phyloP scores from a whole-genome alignment of 2,329 filamentous ascomycete genomes.

The Gaeumannomyces sp. region DNA sequence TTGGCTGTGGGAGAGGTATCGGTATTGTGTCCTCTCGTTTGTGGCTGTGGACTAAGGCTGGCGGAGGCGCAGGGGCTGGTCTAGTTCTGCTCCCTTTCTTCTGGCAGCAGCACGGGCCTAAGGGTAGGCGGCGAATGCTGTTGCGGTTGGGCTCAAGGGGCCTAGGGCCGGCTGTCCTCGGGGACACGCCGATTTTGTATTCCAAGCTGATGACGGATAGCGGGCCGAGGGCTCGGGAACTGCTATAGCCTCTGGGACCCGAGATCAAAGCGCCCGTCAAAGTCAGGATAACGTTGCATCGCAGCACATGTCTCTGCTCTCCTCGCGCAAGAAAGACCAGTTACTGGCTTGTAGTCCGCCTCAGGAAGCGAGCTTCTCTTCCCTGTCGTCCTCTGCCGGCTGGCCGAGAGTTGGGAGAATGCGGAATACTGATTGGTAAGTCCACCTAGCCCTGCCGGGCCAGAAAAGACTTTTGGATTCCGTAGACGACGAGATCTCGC shows the following conservation, averaged over 20 bases:
- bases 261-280: not conserved
- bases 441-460: not conserved
- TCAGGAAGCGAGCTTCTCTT: not conserved
- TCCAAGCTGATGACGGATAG: not conserved
- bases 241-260: not conserved
- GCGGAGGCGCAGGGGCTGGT: too few species aligned
- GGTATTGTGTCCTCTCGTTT: too few species aligned
- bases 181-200: not conserved
- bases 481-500: not conserved
- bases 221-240: too few species aligned
- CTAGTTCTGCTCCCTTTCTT: too few species aligned
- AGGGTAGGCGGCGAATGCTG: too few species aligned
- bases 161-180: too few species aligned
- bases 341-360: not conserved
- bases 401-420: not conserved
- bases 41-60: too few species aligned
- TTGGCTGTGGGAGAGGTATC: too few species aligned
- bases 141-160: too few species aligned
- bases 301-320: slow-evolving; percentile 1
- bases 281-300: not conserved
- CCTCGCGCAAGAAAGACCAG: not conserved
- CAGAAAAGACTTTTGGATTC: not conserved
- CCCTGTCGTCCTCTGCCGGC: not conserved
- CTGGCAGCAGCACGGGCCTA: too few species aligned
- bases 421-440: not conserved